Base-by-base conservation (phyloP, 2,329 filamentous ascomycete species). In the Septoria petroselini region DNA sequence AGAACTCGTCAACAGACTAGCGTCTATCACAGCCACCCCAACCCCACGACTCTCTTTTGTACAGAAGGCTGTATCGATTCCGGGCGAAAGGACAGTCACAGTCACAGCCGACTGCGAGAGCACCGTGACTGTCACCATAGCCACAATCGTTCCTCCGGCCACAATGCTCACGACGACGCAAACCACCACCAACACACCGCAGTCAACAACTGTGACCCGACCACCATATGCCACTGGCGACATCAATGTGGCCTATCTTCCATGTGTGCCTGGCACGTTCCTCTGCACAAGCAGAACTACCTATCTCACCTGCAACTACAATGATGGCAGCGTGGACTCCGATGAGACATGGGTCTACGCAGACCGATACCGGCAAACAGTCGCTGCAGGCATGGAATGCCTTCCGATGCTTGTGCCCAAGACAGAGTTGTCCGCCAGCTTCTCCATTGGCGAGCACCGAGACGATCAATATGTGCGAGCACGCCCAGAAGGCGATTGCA, bases 251-350 rank as follows among this genome's bases (percentile, higher is more conserved):
- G 21, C 27, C 8, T 69, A 66, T 48, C 61, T 68, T 1, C 68
- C 68, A 27, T 73, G 70, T 55, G 61, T 64, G 1, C 69, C 68
- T 1, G 68, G 67, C 15, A 65, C 66, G n/a, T 70, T 69, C 61
- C 63, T 72, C 53, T 72, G 70, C 66, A 65, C 63, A 21, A 65
- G 61, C 3, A 21, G 46, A 14, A 64, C 54, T 2, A 57, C 62
- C 15, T 72, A 65, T 59, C 60, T 65, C 23, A 71, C 68, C 6
- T 72, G 70, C 59, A 60, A 64, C 50, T 64, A 62, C 54, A 60
- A 59, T 37, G 56, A 60, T 41, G 59, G 54, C 34, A 52, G 53
- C 31, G 53, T 54, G 30, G 38, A 41, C 9, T 43, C 57, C 5
- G 38, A 54, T 6, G 38, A 45, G 12, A 44, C 44, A 8, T 70